Evolutionary conservation across 768 basidiomycete genomes (phyloP).

Genomic region (Pisolithus marmoratus): DNA sequence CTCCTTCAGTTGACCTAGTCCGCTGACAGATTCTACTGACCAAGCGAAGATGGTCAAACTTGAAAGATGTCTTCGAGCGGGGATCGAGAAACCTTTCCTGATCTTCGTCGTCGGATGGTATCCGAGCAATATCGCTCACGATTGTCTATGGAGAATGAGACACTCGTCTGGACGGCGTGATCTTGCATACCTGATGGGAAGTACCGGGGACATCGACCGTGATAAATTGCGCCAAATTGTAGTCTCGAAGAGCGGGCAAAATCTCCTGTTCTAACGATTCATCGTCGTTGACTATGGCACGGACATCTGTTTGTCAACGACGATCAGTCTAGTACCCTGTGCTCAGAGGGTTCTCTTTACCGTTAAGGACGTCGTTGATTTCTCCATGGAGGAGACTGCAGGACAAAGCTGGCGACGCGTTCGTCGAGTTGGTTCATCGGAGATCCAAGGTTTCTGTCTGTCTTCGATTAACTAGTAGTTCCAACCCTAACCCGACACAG

Average conservation of each 20-base stretch:
- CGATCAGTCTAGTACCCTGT: too few relatives aligned
- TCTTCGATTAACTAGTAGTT: neutral
- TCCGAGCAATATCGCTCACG: conserved; percentile 65
- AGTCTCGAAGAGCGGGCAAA: conserved; percentile 70
- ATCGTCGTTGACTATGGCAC: conserved; percentile 85
- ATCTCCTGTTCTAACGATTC: conserved; percentile 74
- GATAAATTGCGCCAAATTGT: conserved; percentile 86
- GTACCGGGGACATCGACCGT: conserved; percentile 78
- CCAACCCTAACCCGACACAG: conserved; percentile 23
- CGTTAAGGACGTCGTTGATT: conserved; percentile 94
- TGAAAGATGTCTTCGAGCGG: conserved; percentile 68
- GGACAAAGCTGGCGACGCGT: conserved; percentile 67
- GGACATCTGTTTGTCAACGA: conserved; percentile 57
- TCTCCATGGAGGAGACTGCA: conserved; percentile 93
- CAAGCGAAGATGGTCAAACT: conserved; percentile 80
- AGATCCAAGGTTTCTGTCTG: neutral
- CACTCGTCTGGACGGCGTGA: neutral
- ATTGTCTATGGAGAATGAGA: conserved; percentile 53
- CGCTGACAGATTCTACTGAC: conserved; percentile 39
- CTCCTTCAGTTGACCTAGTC: conserved; percentile 3
- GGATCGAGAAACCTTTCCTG: conserved; percentile 81
- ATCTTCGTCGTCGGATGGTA: conserved; percentile 36
- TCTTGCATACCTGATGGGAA: conserved; percentile 60
- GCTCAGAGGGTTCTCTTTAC: conserved; percentile 32
- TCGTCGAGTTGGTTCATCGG: conserved; percentile 52